Evolutionary conservation across 352 stramenopile species (phyloP).

Genomic region (Phytophthora citricola): DNA sequence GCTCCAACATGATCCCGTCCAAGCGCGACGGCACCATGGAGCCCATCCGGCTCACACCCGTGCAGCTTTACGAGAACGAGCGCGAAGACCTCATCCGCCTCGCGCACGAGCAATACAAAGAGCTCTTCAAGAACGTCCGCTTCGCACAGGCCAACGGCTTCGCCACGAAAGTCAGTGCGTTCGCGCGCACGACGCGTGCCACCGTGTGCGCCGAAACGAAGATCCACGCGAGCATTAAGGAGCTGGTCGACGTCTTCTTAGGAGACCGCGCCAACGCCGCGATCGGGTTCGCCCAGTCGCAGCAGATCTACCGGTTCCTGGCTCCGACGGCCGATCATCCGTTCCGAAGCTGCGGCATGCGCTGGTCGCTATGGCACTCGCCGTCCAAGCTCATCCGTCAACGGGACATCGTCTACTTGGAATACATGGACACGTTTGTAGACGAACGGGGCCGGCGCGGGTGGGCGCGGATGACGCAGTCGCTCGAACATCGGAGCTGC

Average conservation of each 20-base stretch:
- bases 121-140: slow-evolving; percentile 53
- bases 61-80: slow-evolving; percentile 44
- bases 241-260: slow-evolving; percentile 69
- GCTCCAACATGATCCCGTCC: slow-evolving; percentile 23
- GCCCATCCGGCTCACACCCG: slow-evolving; percentile 44
- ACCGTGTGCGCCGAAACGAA: slow-evolving; percentile 52
- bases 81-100: slow-evolving; percentile 43
- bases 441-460: slow-evolving; percentile 59
- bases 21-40: slow-evolving; percentile 13
- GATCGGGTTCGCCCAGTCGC: slow-evolving; percentile 68
- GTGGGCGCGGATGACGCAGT: slow-evolving; percentile 70
- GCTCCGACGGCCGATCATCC: slow-evolving; percentile 51
- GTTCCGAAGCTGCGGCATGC: slow-evolving; percentile 59
- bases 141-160: slow-evolving; percentile 49
- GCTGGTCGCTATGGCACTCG: slow-evolving; percentile 73
- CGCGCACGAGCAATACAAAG: slow-evolving; percentile 41
- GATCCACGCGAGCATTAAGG: slow-evolving; percentile 57
- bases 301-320: slow-evolving; percentile 63
- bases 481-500: slow-evolving; percentile 70
- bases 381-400: slow-evolving; percentile 65
- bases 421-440: slow-evolving; percentile 75
- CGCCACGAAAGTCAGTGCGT: slow-evolving; percentile 57
- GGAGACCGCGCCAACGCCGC: slow-evolving; percentile 64
- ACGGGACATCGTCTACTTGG: slow-evolving; percentile 67
- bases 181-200: slow-evolving; percentile 57